Evolutionary conservation across 208 protist species (phyloP), one percentile per base, ranked within the genome.

Genomic region (Trypanosomatidae sp.): DNA sequence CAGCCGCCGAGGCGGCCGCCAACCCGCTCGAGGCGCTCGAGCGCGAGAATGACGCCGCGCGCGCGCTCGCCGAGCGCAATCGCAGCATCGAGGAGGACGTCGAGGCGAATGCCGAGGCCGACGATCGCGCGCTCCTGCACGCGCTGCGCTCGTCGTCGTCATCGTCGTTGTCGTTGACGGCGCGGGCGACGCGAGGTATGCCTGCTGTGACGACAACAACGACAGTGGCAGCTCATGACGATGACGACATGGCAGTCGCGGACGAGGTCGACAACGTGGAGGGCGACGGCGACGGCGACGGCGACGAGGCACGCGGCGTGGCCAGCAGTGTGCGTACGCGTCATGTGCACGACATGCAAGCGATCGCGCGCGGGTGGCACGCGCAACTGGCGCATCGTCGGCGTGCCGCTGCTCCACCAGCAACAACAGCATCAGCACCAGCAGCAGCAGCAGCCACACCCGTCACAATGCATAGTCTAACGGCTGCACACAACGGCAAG

Each of bases 21-120:
- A 66, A 75, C 38, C 68, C 79, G 20, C 50, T 89, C 16, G 79
- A 76, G 16, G 67, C 79, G 45, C 49, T 89, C 39, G 79, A 89
- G 59, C 63, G 64, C 7, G 79, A 89, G 46, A 89, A 82, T 45
- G 74, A 85, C 38, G 61, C 49, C 6, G 61, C 66, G 3, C 79
- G 68, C 1, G 56, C 49, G 37, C 48, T 89, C 28, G 71, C 71
- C 52, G 74, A 89, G 46, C 61, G 69, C 19, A 79, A 89, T 30
- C 66, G 79, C 1, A 43, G 53, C 15, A 69, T 85, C 13, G 70
- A 78, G 48, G 71, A 84, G 46, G 53, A 69, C 22, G 79, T 89
- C 11, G 71, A 79, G 43, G 35, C 50, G 27, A 52, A 54, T 33
- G 60, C 69, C 16, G 54, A 22, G 4, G 40, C 51, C 35, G 48